A percentile compares a stretch with the other conserved stretches of the same genome.
Conservation (phyloP, 257 asterid genomes). For the Perilla frutescens region DNA sequence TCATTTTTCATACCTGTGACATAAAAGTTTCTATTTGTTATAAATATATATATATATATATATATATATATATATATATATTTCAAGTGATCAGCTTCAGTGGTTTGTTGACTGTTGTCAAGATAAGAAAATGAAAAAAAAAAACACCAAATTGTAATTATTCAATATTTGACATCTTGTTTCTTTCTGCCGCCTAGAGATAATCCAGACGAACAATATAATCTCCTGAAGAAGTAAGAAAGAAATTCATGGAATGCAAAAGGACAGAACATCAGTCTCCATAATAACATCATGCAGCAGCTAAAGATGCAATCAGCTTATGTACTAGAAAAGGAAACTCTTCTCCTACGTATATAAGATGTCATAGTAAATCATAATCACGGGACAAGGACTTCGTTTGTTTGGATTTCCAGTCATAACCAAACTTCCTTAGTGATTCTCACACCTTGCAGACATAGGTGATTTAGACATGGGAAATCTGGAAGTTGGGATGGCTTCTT, state of each 20-base stretch:
- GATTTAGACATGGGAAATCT: not conserved
- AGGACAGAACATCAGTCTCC: not conserved
- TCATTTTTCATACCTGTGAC: too few relatives aligned
- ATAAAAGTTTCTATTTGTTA: too few relatives aligned
- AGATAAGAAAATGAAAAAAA: too few relatives aligned
- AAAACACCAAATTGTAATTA: too few relatives aligned
- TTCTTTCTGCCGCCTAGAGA: too few relatives aligned
- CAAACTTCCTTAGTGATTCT: slow-evolving; percentile 11
- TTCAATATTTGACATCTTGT: too few relatives aligned
- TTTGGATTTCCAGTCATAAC: not conserved
- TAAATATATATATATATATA: too few relatives aligned
- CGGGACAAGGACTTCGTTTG: not conserved
- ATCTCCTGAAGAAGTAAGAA: not conserved
- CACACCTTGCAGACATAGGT: slow-evolving; percentile 2
- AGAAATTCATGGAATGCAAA: not conserved
- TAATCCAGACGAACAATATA: not conserved
- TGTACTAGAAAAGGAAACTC: not conserved
- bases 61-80: too few relatives aligned
- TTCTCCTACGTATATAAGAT: not conserved
- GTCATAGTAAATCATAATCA: not conserved
- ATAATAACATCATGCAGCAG: not conserved
- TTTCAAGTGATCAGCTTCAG: too few relatives aligned
- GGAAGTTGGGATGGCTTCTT: not conserved
- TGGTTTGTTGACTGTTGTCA: too few relatives aligned
- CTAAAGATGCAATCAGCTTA: not conserved